A percentile compares a stretch with the other conserved stretches of the same genome.
These are phyloP conservation scores for Trichoderma sp. DNA, from an alignment of 2,329 filamentous ascomycete genomes.

Conservation along the genomic window DNA sequence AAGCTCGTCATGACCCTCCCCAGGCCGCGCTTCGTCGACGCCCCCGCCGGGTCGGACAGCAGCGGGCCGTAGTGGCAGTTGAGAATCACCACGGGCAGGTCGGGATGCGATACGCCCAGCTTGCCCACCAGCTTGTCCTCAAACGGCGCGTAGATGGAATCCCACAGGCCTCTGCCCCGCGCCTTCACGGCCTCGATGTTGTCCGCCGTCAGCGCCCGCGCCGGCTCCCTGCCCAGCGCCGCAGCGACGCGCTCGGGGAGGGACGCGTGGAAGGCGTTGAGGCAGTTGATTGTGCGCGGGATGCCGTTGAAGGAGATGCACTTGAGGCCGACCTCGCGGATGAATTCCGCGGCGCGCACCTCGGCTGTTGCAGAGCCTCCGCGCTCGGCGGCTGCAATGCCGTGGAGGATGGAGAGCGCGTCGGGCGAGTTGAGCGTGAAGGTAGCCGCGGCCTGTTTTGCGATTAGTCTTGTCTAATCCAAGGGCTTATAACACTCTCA, in stretches of 20 bases:
- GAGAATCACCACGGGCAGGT: slow-evolving; percentile 79
- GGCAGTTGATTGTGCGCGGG: slow-evolving; percentile 79
- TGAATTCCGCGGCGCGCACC: slow-evolving; percentile 64
- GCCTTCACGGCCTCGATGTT: slow-evolving; percentile 57
- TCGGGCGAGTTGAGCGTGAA: slow-evolving; percentile 87
- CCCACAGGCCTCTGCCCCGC: slow-evolving; percentile 70
- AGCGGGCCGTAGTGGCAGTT: slow-evolving; percentile 72
- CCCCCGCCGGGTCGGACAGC: slow-evolving; percentile 65
- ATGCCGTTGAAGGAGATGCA: slow-evolving; percentile 82
- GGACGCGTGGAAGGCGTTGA: slow-evolving; percentile 67
- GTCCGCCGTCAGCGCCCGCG: slow-evolving; percentile 52
- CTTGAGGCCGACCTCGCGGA: slow-evolving; percentile 74
- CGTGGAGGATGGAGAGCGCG: slow-evolving; percentile 65
- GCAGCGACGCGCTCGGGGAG: slow-evolving; percentile 60
- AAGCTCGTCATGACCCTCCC: slow-evolving; percentile 73
- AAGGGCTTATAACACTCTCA: neutral
- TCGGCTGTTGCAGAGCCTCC: slow-evolving; percentile 24
- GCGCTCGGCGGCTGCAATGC: slow-evolving; percentile 44
- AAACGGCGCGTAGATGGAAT: slow-evolving; percentile 75
- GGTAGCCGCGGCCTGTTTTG: slow-evolving; percentile 69
- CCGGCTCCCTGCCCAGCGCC: slow-evolving; percentile 57
- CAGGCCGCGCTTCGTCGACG: slow-evolving; percentile 53
- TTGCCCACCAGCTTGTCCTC: slow-evolving; percentile 70
- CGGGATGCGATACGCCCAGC: slow-evolving; percentile 75
- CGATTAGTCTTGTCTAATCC: no score